These are phyloP conservation scores for Mallotus nudiflorus DNA, from an alignment of 345 rosid species.

Conservation along the genomic window DNA sequence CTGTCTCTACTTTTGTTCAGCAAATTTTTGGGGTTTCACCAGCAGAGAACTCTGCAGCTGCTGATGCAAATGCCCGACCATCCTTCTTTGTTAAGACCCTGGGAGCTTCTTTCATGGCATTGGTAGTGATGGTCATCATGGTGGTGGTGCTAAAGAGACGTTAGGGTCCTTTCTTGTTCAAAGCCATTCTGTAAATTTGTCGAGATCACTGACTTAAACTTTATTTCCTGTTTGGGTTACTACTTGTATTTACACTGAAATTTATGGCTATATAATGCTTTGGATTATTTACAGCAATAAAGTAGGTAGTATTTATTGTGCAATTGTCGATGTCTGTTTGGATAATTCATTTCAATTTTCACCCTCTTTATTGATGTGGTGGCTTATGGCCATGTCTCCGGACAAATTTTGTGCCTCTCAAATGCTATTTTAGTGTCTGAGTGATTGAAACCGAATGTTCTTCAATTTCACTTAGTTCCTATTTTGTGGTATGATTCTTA, in stretches of 20 bases:
- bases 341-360: background rate
- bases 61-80: constrained; percentile 30
- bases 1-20: constrained; percentile 48
- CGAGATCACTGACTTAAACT: constrained; percentile 18
- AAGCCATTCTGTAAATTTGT: constrained; percentile 32
- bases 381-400: background rate
- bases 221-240: background rate
- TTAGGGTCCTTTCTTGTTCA: constrained; percentile 19
- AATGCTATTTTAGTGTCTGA: too few relatives aligned
- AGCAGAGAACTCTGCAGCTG: constrained; percentile 30
- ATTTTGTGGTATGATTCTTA: too few relatives aligned
- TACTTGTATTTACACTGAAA: background rate
- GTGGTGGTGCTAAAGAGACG: constrained; percentile 63
- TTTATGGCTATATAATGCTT: background rate
- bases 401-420: background rate
- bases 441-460: too few relatives aligned
- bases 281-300: background rate
- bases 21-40: constrained; percentile 43
- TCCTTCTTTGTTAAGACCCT: constrained; percentile 30
- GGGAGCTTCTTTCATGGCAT: constrained; percentile 51
- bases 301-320: background rate
- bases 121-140: constrained; percentile 60
- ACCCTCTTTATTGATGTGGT: background rate
- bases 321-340: background rate
- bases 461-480: too few relatives aligned